A percentile compares a stretch with the other conserved stretches of the same genome.
Conservation (phyloP, 108 stramenopile species). For the Cyclotella atomus region DNA sequence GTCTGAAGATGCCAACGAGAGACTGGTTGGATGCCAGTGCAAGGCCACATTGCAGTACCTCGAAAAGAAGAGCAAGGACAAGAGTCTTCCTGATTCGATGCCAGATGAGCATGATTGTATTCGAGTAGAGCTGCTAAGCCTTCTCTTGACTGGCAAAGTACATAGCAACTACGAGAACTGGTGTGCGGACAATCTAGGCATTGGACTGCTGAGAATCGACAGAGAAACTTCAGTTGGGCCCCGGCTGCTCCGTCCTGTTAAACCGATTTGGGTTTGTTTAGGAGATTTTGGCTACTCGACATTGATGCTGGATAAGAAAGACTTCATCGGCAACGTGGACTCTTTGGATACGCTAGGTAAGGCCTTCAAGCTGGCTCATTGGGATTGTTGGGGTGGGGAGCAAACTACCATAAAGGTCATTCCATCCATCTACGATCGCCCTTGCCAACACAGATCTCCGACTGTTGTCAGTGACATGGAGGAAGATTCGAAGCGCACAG, state of each 20-base stretch:
- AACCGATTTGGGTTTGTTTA: slow-evolving; percentile 74
- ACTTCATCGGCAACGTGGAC: slow-evolving; percentile 27
- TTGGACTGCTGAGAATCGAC: slow-evolving; percentile 63
- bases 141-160: slow-evolving; percentile 69
- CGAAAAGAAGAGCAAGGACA: slow-evolving; percentile 28
- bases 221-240: slow-evolving; percentile 25
- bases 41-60: slow-evolving; percentile 25
- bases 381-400: slow-evolving; percentile 74
- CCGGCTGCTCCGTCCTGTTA: slow-evolving; percentile 55
- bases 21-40: slow-evolving; percentile 27
- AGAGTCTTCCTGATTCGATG: slow-evolving; percentile 21
- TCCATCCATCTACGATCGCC: slow-evolving; percentile 36
- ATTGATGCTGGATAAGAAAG: slow-evolving; percentile 47
- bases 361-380: slow-evolving; percentile 57
- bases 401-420: slow-evolving; percentile 57
- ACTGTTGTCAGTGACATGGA: slow-evolving; percentile 27
- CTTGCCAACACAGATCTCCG: not conserved
- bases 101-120: slow-evolving; percentile 65
- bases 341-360: slow-evolving; percentile 56
- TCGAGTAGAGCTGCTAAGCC: slow-evolving; percentile 60
- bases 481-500: slow-evolving; percentile 32
- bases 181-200: slow-evolving; percentile 61
- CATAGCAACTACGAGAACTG: slow-evolving; percentile 57
- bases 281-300: slow-evolving; percentile 71
- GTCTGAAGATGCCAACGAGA: not conserved